Evolutionary conservation across 257 asterid genomes (phyloP).

Genomic region (Verbascum thapsus): DNA sequence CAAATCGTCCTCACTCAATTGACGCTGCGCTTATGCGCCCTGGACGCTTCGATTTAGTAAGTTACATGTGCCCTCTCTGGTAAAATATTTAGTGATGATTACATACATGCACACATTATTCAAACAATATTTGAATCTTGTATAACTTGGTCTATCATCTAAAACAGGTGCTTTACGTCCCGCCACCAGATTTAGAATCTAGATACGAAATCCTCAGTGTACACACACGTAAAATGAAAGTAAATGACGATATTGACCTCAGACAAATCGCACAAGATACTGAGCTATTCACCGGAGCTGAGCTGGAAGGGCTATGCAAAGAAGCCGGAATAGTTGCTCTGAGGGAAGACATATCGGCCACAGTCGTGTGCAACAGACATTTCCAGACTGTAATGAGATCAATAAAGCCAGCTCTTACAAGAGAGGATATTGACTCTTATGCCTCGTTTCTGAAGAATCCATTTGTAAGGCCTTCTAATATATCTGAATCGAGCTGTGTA

Average conservation of each 20-base stretch:
- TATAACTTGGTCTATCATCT: constrained; percentile 8
- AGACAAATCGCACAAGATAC: constrained; percentile 66
- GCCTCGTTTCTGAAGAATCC: constrained; percentile 67
- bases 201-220: constrained; percentile 83
- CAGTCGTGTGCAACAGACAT: constrained; percentile 64
- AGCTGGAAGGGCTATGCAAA: constrained; percentile 77
- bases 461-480: constrained; percentile 16
- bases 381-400: constrained; percentile 60
- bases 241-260: constrained; percentile 61
- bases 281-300: constrained; percentile 86
- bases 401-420: constrained; percentile 65
- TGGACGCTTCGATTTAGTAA: constrained; percentile 93
- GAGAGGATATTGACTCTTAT: constrained; percentile 59
- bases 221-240: constrained; percentile 71
- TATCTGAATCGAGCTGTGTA: constrained; percentile 29
- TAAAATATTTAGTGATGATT: neutral
- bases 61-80: constrained; percentile 23
- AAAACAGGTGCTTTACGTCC: constrained; percentile 79
- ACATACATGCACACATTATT: no score
- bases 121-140: neutral
- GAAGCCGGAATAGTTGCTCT: constrained; percentile 92
- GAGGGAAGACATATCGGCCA: constrained; percentile 79
- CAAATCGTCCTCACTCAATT: constrained; percentile 88
- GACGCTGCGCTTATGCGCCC: constrained; percentile 96
- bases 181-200: constrained; percentile 85